Evolutionary conservation across 441 rosid genomes (phyloP).

Genomic region (Populus hybrid): DNA sequence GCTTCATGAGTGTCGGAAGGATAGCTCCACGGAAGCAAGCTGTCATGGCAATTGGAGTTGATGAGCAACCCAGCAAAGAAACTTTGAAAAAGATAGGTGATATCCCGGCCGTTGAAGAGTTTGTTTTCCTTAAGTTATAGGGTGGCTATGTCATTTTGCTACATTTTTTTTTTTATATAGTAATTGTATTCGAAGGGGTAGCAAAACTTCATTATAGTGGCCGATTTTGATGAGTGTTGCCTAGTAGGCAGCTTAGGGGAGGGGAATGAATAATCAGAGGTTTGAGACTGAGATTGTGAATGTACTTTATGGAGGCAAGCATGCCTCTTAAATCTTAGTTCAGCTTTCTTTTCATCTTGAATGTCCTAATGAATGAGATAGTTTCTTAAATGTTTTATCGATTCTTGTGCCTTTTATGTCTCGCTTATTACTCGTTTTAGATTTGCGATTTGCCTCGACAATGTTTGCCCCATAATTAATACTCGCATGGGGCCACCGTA

Average conservation of each 20-base stretch:
- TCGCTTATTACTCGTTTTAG: background rate
- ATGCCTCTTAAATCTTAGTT: background rate
- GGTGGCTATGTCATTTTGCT: background rate
- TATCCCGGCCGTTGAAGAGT: conserved; percentile 72
- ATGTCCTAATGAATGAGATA: background rate
- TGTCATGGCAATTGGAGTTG: conserved; percentile 96
- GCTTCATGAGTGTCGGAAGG: conserved; percentile 95
- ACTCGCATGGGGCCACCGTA: background rate
- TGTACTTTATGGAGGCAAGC: background rate
- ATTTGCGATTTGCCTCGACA: background rate
- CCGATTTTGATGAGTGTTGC: conserved; percentile 35
- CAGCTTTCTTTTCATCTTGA: background rate
- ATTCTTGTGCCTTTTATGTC: background rate
- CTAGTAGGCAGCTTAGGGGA: conserved; percentile 17
- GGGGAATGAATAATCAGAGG: conserved; percentile 26
- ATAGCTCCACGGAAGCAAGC: conserved; percentile 85
- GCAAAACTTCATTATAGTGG: conserved; percentile 13
- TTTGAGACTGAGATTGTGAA: background rate
- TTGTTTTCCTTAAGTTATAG: conserved; percentile 82
- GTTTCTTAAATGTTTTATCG: background rate
- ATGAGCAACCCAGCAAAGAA: conserved; percentile 64
- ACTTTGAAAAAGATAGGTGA: conserved; percentile 68
- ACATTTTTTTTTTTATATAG: background rate
- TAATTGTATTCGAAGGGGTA: conserved; percentile 14
- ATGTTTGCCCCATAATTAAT: background rate